Evolutionary conservation across 2,329 filamentous ascomycete species (phyloP), one percentile per base, ranked within the genome.

Genomic region (Leptodontidium sp.): DNA sequence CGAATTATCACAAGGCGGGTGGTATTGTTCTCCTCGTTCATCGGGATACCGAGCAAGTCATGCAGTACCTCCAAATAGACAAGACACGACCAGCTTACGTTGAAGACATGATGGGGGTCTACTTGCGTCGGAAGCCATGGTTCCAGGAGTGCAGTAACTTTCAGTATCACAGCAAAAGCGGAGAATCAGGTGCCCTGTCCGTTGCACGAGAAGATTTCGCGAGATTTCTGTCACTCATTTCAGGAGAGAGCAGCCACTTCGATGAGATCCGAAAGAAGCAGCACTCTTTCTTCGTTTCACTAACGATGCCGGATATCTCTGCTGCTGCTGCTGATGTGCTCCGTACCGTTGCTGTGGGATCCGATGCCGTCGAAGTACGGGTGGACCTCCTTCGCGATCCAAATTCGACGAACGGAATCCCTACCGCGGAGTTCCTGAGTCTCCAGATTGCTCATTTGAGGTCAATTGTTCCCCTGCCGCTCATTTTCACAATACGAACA

Each of bases 91-190:
- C 96, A 32, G 95, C 95, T 9, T 98, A 97, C 78, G 90, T 94
- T 5, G 94, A 96, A 74, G 91, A 98, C 76, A 97, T 98, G 83
- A 91, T 93, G 82, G 90, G 89, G 11, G 95, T 99, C 2, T 99
- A 97, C 85, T 83, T 93, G 67, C 91, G 95, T 64, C 90, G 96
- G 47, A 96, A 94, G 79, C 91, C 91, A 2, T 97, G 93, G 90
- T 98, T 93, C 80, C 86, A 93, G 67, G 89, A 95, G 79, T 98
- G 96, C 84, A 98, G 94, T 83, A 99, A 97, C 78, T 91, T 93
- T 75, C 90, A 97, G 75, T 98, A 97, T 82, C 92, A 95, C 82
- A 97, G 93, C 79, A 93, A 93, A 62, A 89, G 87, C 72, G 72
- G 71, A 47, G 73, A 76, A n/a, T 61, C 70, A 43, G 73, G 77